Conservation (phyloP, 441 rosid species). For the Breynia disticha region DNA sequence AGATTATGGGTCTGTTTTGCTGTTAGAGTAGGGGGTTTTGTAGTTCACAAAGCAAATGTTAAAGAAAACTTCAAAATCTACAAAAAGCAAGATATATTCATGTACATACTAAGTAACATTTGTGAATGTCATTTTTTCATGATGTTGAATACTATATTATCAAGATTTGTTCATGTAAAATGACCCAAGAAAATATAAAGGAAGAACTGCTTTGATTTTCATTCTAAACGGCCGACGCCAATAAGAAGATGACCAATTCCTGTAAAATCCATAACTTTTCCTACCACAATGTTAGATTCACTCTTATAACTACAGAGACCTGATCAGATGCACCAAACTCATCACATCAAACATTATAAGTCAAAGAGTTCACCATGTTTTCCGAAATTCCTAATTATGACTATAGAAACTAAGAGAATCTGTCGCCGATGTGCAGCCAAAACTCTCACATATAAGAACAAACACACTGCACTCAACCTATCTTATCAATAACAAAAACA, state of each 20-base stretch:
- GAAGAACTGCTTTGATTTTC: too few species aligned
- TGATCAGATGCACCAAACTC: neutral
- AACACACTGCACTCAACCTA: neutral
- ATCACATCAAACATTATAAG: neutral
- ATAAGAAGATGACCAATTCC: too few species aligned
- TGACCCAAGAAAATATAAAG: too few species aligned
- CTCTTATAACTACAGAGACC: neutral
- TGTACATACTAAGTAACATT: neutral
- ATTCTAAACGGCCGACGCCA: too few species aligned
- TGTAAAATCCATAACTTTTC: neutral
- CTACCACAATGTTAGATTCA: neutral
- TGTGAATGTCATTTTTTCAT: too few species aligned
- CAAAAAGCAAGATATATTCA: neutral
- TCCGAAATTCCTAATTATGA: too few species aligned
- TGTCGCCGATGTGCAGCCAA: too few species aligned
- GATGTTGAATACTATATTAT: neutral
- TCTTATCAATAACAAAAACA: neutral
- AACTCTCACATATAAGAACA: neutral
- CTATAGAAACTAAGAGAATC: too few species aligned
- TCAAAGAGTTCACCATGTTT: neutral
- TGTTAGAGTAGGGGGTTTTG: constrained; percentile 15
- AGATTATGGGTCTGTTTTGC: constrained; percentile 18
- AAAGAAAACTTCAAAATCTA: neutral
- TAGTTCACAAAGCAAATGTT: neutral
- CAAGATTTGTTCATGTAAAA: neutral